Evolutionary conservation across 257 asterid species (phyloP).

Genomic region (Oldenlandia corymbosa): DNA sequence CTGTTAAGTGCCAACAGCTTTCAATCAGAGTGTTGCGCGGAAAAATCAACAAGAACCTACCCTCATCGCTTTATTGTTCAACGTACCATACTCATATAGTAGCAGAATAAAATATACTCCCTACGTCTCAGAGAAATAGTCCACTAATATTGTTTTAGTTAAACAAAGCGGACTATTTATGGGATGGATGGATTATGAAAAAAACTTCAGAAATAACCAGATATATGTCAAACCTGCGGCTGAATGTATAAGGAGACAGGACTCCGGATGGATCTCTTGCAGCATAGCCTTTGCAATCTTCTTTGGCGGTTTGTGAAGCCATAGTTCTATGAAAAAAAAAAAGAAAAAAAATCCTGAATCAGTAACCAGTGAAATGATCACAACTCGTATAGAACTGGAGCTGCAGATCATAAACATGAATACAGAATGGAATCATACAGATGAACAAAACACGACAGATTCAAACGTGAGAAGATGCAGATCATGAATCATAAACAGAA

Average conservation of each 20-base stretch:
- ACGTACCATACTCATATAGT: no score
- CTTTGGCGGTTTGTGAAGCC: slow-evolving; percentile 26
- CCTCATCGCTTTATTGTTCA: no score
- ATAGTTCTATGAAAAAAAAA: no score
- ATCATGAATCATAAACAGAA: background rate
- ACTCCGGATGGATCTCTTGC: slow-evolving; percentile 78
- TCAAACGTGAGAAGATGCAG: no score
- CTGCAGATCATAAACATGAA: background rate
- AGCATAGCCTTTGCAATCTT: slow-evolving; percentile 76
- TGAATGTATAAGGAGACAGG: slow-evolving; percentile 72
- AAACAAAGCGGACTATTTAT: no score
- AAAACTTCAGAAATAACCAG: background rate
- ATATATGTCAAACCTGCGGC: slow-evolving; percentile 49
- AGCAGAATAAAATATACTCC: no score
- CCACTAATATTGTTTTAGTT: no score
- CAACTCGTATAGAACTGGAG: background rate
- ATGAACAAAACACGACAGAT: background rate
- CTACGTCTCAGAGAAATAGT: no score
- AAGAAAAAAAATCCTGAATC: background rate
- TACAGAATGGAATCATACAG: background rate
- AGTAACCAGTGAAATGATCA: background rate
- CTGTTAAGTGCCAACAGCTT: slow-evolving; percentile 34
- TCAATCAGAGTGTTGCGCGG: slow-evolving; percentile 2
- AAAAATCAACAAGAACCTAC: no score
- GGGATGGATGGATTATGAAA: background rate